Evolutionary conservation across 176 grass and related monocot genomes (phyloP), one percentile per base, ranked within the genome.

Genomic region (Hordeum marinum): DNA sequence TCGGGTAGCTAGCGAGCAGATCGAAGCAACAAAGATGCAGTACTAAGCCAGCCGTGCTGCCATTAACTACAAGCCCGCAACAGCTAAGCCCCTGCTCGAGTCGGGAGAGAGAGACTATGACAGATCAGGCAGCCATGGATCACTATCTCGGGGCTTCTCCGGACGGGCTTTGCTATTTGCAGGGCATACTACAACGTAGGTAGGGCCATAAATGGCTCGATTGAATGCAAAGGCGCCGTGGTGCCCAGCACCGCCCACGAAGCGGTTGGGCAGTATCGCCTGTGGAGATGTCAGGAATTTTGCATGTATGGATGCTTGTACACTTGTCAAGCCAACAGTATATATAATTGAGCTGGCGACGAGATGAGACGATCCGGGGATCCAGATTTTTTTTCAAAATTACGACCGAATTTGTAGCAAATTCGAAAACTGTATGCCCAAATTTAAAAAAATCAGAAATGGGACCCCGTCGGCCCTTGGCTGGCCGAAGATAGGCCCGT

Each of bases 61-160:
- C n/a, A 72, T 72, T 48, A 48, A 74, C 41, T 72, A 15, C 70
- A 74, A 48, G 71, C 71, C 72, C 46, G 72, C 43, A 75, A 75
- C 24, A 52, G 72, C 72, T 52, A 52, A 52, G 40, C 41, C 43
- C 23, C 41, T 48, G 42, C 69, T 72, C 68, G 42, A 72, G 23
- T 46, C 69, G 69, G 69, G 69, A 72, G 40, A 27, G 60, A 14
- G 27, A 40, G 17, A 64, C 12, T 31, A 1, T 35, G 35, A 73
- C 70, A 73, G 40, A 46, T 73, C 41, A 73, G 23, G 40, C 41
- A 27, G 7, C 40, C 72, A 50, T 31, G 17, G 10, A 31, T 10
- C 69, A 8, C 46, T 73, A 46, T 11, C 71, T 74, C 71, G 40
- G 24, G 25, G 24, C 71, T 31, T 50, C 41, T 72, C 3, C 69